A percentile compares a stretch with the other conserved stretches of the same genome.
Evolutionary conservation across 768 basidiomycete species (phyloP).

Genomic region (Macrolepiota dolichaula): DNA sequence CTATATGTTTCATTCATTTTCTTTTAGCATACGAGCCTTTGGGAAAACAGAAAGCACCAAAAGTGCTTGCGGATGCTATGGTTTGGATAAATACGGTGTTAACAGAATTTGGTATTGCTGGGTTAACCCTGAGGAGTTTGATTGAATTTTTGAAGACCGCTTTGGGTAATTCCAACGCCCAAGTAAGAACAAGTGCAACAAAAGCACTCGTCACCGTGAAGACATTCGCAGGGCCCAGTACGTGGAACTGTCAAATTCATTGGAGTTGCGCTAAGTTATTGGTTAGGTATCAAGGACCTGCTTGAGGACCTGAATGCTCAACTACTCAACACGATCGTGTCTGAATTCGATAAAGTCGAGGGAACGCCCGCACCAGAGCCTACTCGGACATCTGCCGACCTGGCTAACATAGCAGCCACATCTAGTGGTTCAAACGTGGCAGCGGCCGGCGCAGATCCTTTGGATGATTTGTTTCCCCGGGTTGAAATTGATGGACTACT

Average conservation of each 20-base stretch:
- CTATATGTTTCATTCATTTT: conserved; percentile 7
- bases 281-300: conserved; percentile 83
- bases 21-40: conserved; percentile 85
- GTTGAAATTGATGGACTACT: conserved; percentile 88
- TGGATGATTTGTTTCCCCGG: conserved; percentile 94
- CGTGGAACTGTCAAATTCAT: conserved; percentile 12
- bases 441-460: conserved; percentile 53
- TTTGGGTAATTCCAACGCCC: conserved; percentile 90
- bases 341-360: conserved; percentile 92
- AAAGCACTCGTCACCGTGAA: conserved; percentile 89
- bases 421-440: conserved; percentile 39
- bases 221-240: conserved; percentile 87
- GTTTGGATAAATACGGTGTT: conserved; percentile 86
- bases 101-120: conserved; percentile 87
- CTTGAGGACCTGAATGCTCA: conserved; percentile 94
- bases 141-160: conserved; percentile 89
- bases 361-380: conserved; percentile 76
- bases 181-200: conserved; percentile 91
- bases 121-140: conserved; percentile 75
- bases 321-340: conserved; percentile 82
- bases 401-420: conserved; percentile 46
- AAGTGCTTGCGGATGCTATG: conserved; percentile 89
- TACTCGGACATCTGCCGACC: conserved; percentile 71
- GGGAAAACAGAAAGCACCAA: conserved; percentile 94
- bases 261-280: neutral